Evolutionary conservation across 2,329 filamentous ascomycete species (phyloP).

Genomic region (Hymenoscyphus occultus): DNA sequence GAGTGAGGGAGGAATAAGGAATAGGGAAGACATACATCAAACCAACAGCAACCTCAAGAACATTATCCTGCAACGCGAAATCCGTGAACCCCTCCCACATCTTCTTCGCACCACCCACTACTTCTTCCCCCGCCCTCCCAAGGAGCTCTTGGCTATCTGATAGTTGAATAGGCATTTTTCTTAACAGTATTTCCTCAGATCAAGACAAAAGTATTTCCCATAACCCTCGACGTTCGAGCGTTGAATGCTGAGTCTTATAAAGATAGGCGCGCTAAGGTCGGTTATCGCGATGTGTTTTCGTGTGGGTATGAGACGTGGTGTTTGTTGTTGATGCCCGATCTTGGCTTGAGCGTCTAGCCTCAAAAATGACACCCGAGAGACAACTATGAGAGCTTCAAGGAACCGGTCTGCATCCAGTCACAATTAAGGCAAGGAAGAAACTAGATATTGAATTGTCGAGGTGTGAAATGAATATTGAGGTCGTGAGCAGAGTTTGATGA

Average conservation of each 20-base stretch:
- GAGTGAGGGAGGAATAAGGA: neutral
- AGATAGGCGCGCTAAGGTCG: too few species aligned
- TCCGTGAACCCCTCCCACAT: constrained; percentile 64
- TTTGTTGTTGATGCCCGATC: neutral
- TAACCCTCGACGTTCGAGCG: too few species aligned
- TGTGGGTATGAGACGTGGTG: too few species aligned
- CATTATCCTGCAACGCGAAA: constrained; percentile 72
- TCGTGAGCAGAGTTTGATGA: neutral
- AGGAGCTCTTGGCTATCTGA: constrained; percentile 30
- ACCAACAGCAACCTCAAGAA: constrained; percentile 72
- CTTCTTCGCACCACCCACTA: constrained; percentile 39
- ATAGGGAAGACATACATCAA: constrained; percentile 54
- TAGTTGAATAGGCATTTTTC: constrained; percentile 24
- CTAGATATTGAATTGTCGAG: neutral
- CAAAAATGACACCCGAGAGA: neutral
- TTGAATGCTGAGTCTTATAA: too few species aligned
- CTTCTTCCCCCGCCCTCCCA: constrained; percentile 27
- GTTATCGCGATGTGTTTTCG: neutral
- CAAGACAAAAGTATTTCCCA: neutral
- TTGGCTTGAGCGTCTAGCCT: neutral
- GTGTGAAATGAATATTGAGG: neutral
- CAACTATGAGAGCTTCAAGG: neutral
- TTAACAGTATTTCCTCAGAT: too few species aligned
- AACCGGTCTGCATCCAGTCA: neutral
- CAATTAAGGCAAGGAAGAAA: neutral